Evolutionary conservation across 2,329 filamentous ascomycete species (phyloP).

Genomic region (Nothophaeocryptopus gaeumannii): DNA sequence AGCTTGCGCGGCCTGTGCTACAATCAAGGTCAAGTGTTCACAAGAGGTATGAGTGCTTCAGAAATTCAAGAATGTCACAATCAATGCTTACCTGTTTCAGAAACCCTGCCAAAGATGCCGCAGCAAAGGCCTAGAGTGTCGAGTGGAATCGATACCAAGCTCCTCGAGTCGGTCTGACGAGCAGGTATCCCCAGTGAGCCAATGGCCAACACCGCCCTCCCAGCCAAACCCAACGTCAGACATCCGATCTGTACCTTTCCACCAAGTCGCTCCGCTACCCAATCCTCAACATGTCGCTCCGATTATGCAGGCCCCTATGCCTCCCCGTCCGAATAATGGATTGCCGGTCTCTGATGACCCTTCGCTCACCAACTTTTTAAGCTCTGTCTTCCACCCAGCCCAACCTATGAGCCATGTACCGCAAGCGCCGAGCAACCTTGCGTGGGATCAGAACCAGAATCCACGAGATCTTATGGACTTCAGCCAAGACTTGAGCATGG

Average conservation of each 20-base stretch:
- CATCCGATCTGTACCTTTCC: not conserved
- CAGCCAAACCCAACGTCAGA: constrained; percentile 1
- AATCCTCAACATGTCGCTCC: not conserved
- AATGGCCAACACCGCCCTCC: constrained; percentile 9
- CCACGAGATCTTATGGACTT: constrained; percentile 25
- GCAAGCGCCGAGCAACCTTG: constrained; percentile 5
- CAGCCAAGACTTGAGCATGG: constrained; percentile 21
- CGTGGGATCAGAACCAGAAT: constrained; percentile 18
- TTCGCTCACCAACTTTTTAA: constrained; percentile 19
- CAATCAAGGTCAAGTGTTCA: constrained; percentile 24
- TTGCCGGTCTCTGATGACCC: constrained; percentile 10
- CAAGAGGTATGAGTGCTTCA: constrained; percentile 8
- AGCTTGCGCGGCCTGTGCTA: constrained; percentile 21
- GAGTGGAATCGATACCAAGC: constrained; percentile 13
- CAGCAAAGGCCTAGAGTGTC: constrained; percentile 21
- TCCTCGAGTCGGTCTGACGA: not conserved
- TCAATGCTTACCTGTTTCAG: no score
- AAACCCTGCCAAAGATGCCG: constrained; percentile 15
- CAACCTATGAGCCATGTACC: not conserved
- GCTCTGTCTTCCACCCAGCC: constrained; percentile 15
- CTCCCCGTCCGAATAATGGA: not conserved
- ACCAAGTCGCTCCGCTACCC: not conserved
- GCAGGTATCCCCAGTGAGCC: constrained; percentile 5
- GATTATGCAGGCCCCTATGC: not conserved
- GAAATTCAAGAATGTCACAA: no score